These are phyloP conservation scores for Eucalyptus erythrocorys DNA, from an alignment of 345 rosid genomes.

Conservation along the genomic window DNA sequence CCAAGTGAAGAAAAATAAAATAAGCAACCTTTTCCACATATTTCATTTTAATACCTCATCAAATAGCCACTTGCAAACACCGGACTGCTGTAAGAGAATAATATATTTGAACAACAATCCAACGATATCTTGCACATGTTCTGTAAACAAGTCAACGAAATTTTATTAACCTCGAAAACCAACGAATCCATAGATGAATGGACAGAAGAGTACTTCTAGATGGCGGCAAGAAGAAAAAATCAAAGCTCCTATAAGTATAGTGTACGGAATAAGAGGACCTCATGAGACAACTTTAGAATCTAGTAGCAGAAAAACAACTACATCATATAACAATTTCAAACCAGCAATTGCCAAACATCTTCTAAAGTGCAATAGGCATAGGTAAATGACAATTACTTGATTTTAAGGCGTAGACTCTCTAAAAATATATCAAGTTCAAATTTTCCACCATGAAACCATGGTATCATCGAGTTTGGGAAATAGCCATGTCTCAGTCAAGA, in stretches of 20 bases:
- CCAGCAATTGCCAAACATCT: not conserved
- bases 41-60: constrained; percentile 58
- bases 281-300: not conserved
- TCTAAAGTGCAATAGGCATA: not conserved
- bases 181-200: not conserved
- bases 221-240: not conserved
- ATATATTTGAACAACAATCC: constrained; percentile 83
- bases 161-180: not conserved
- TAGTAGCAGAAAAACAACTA: not conserved
- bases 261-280: not conserved
- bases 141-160: constrained; percentile 14
- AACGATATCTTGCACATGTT: constrained; percentile 66
- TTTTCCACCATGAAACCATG: not conserved
- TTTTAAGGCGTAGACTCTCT: not conserved
- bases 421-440: not conserved
- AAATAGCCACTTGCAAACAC: constrained; percentile 87
- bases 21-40: not conserved
- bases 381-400: not conserved
- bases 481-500: not conserved
- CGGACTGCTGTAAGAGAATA: constrained; percentile 56
- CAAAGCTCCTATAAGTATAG: not conserved
- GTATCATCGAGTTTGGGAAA: not conserved
- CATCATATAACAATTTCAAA: not conserved
- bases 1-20: not conserved
- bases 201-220: not conserved